A percentile compares a stretch with the other conserved stretches of the same genome.
Conservation (phyloP, 495 filamentous ascomycete genomes). For the Collariella sp. region DNA sequence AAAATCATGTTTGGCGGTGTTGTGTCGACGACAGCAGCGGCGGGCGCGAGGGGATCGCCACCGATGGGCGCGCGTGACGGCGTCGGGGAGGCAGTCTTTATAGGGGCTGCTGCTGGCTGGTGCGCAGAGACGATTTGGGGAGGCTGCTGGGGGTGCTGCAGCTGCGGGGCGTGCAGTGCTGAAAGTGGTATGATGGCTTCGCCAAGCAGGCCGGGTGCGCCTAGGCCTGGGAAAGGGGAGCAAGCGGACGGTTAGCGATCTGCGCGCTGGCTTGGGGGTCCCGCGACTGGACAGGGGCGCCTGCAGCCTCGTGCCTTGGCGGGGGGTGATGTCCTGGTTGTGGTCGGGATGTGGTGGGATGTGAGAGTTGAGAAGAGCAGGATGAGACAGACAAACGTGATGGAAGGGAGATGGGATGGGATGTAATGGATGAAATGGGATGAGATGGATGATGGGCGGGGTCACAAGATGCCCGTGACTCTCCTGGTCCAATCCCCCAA, state of each 20-base stretch:
- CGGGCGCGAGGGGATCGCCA: conserved; percentile 14
- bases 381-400: not conserved
- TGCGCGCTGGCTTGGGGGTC: conserved; percentile 19
- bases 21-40: not conserved
- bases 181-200: conserved; percentile 26
- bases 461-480: too few relatives aligned
- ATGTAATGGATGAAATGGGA: not conserved
- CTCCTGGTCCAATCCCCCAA: not conserved
- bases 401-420: not conserved
- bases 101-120: conserved; percentile 19
- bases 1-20: conserved; percentile 28
- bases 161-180: conserved; percentile 22
- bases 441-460: not conserved
- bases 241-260: conserved; percentile 19
- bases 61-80: conserved; percentile 16
- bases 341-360: too few relatives aligned
- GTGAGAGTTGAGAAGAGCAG: not conserved
- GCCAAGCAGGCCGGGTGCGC: conserved; percentile 13
- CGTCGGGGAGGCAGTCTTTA: conserved; percentile 14
- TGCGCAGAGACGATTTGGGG: too few relatives aligned
- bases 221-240: conserved; percentile 9
- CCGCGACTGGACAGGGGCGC: not conserved
- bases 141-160: conserved; percentile 6
- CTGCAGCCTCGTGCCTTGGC: not conserved
- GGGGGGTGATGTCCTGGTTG: not conserved